Evolutionary conservation across 257 asterid genomes (phyloP).

Genomic region (Solanum habrochaites): DNA sequence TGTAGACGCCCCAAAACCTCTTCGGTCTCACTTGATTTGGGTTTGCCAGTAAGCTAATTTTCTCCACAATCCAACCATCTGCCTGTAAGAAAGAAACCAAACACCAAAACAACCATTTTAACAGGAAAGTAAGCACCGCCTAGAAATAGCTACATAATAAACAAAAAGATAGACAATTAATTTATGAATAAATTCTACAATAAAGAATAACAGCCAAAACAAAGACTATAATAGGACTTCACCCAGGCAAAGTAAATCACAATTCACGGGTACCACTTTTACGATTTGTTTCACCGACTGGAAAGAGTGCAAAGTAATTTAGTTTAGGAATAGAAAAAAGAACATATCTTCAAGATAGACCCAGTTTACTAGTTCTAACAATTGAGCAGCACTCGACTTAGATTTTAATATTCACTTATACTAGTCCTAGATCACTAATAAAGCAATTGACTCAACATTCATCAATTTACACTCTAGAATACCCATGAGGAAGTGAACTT

Average conservation of each 20-base stretch:
- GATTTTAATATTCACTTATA: not conserved
- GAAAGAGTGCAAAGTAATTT: not conserved
- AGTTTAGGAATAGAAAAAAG: not conserved
- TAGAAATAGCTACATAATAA: not conserved
- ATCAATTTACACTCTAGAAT: not conserved
- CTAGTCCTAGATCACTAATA: not conserved
- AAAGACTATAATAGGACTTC: not conserved
- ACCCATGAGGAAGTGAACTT: not conserved
- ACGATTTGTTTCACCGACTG: not conserved
- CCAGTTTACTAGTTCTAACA: not conserved
- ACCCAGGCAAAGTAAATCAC: not conserved
- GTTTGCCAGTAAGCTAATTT: constrained; percentile 73
- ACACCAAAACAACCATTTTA: not conserved
- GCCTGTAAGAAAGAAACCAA: constrained; percentile 42
- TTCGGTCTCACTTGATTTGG: constrained; percentile 86
- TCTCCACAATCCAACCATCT: constrained; percentile 96
- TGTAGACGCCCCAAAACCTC: constrained; percentile 98
- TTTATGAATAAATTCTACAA: no score
- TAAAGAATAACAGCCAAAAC: not conserved
- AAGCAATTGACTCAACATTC: not conserved
- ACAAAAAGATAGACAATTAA: not conserved
- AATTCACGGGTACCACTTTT: not conserved
- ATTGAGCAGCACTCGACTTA: not conserved
- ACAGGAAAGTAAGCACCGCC: not conserved
- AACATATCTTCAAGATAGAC: not conserved